A percentile compares a stretch with the other conserved stretches of the same genome.
These are phyloP conservation scores for Cardamine resedifolia DNA, from an alignment of 345 rosid species.

Conservation along the genomic window DNA sequence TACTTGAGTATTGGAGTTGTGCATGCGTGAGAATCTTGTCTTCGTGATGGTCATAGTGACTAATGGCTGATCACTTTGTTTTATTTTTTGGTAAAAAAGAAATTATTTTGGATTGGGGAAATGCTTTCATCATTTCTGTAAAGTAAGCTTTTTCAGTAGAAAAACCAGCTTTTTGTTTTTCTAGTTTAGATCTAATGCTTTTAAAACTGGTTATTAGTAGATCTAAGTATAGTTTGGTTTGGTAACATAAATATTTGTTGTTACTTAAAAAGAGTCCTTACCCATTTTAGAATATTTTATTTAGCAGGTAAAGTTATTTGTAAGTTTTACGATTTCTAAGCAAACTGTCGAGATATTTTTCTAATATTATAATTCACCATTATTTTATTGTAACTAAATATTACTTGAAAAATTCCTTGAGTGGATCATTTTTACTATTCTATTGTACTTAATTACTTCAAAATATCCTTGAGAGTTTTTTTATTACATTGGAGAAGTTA, in stretches of 20 bases:
- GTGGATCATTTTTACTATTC: no score
- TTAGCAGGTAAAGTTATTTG: conserved; percentile 4
- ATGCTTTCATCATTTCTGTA: conserved; percentile 31
- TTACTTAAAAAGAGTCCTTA: background rate
- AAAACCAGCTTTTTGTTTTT: conserved; percentile 8
- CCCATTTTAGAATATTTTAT: background rate
- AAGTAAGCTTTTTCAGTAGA: conserved; percentile 31
- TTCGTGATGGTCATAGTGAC: conserved; percentile 32
- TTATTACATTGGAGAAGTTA: background rate
- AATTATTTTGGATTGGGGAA: background rate
- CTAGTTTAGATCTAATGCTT: conserved; percentile 34
- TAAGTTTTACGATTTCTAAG: conserved; percentile 11
- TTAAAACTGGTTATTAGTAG: background rate
- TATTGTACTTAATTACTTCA: background rate
- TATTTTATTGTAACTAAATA: background rate
- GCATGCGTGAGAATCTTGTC: conserved; percentile 33
- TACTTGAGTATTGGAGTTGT: conserved; percentile 38
- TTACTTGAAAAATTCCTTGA: background rate
- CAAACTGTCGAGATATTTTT: conserved; percentile 7
- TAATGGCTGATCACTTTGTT: conserved; percentile 4
- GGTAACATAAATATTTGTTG: background rate
- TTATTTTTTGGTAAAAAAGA: background rate
- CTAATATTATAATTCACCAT: background rate
- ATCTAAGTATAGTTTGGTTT: background rate
- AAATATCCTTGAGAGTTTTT: conserved; percentile 8